phyloP scores from a whole-genome alignment of 2,329 filamentous ascomycete species.

The Dothidotthia symphoricarpi region DNA sequence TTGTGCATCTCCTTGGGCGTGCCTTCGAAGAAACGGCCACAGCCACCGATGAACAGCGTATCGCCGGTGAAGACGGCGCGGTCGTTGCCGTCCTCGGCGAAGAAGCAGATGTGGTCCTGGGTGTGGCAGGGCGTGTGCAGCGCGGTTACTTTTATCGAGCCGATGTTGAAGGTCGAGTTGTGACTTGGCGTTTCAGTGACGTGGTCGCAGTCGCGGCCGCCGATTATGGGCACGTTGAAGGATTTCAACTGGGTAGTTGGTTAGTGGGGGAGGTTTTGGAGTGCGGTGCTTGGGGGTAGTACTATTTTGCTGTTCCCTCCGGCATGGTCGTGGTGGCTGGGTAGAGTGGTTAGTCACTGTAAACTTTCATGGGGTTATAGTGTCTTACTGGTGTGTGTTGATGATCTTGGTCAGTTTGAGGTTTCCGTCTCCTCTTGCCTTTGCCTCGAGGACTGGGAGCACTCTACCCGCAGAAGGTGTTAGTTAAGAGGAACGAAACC shows the following conservation, averaged over 20 bases:
- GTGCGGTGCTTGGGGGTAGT: not conserved
- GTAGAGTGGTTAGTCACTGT: constrained; percentile 6
- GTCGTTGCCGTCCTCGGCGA: constrained; percentile 74
- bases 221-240: constrained; percentile 73
- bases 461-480: constrained; percentile 47
- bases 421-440: constrained; percentile 59
- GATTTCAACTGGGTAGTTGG: constrained; percentile 51
- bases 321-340: constrained; percentile 88
- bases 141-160: constrained; percentile 76
- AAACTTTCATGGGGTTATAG: not conserved
- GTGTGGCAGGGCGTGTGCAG: constrained; percentile 98
- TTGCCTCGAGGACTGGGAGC: constrained; percentile 66
- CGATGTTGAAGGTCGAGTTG: constrained; percentile 76
- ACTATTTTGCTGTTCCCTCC: constrained; percentile 86
- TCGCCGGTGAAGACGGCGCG: constrained; percentile 92
- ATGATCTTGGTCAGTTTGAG: constrained; percentile 87
- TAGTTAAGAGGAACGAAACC: not conserved
- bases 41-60: constrained; percentile 92
- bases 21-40: constrained; percentile 94
- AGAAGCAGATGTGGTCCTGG: constrained; percentile 97
- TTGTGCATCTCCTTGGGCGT: constrained; percentile 82
- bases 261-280: not conserved
- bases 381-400: constrained; percentile 95
- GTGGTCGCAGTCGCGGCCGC: constrained; percentile 78
- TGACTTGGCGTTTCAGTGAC: constrained; percentile 77